Evolutionary conservation across 768 basidiomycete species (phyloP).

Genomic region (Lyophyllum decastes): DNA sequence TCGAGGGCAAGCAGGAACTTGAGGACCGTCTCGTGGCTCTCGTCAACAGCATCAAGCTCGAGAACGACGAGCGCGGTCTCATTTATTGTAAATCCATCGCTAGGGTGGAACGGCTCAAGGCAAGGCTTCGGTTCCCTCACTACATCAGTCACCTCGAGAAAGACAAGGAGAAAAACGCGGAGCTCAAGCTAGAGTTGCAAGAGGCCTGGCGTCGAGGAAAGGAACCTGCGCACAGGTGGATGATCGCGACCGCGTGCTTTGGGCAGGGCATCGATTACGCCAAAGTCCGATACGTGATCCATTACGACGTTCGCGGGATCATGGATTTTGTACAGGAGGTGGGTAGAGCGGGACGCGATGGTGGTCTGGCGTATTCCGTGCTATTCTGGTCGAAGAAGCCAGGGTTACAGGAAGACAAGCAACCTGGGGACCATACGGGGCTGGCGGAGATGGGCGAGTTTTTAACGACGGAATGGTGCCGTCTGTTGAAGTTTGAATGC

Average conservation of each 20-base stretch:
- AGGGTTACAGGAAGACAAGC: not conserved
- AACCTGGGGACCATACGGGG: not conserved
- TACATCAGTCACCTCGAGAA: not conserved
- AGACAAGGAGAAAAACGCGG: not conserved
- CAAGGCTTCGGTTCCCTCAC: not conserved
- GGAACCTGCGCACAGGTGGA: not conserved
- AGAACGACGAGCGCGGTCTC: not conserved
- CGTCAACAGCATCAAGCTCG: not conserved
- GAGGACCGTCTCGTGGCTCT: not conserved
- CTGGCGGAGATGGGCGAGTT: not conserved
- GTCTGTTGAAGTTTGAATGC: not conserved
- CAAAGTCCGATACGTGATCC: not conserved
- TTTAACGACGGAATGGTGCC: not conserved
- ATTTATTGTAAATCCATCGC: not conserved
- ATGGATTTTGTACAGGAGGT: conserved; percentile 5
- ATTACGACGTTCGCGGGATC: not conserved
- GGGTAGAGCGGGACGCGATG: not conserved
- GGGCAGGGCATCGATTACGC: conserved; percentile 2
- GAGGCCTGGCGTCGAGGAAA: not conserved
- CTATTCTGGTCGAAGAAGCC: not conserved
- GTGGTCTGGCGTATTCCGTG: not conserved
- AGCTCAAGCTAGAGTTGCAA: not conserved
- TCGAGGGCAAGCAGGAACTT: not conserved
- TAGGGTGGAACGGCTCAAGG: not conserved
- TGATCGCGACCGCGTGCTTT: not conserved